Evolutionary conservation across 768 basidiomycete genomes (phyloP), one percentile per base, ranked within the genome.

Genomic region (Tylopilus subfusipes): DNA sequence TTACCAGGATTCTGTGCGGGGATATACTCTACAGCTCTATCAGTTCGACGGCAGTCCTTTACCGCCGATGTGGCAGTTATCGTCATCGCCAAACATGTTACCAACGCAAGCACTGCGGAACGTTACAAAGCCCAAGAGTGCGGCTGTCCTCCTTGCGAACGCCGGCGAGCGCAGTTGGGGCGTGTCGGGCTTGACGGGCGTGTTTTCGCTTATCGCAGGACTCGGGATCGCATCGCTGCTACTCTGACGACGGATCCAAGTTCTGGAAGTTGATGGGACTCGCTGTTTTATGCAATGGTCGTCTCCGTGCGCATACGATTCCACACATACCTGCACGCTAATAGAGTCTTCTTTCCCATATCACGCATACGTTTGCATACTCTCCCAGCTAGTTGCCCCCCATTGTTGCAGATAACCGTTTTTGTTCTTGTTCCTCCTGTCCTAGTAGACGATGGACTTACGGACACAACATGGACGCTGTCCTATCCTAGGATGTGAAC

Each of bases 61-160:
- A 33, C 79, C 91, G 0, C 91, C 91, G 6, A 71, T 81, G 75
- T 85, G 81, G 76, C 82, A 73, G 40, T 46, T 86, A 24, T 82
- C 88, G n/a, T 50, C 76, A 14, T 81, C 85, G 11, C 92, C 94
- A 24, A 88, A 84, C 71, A 96, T 97, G 93, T 74, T 93, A 29
- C 94, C 94, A 2, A 89, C 88, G 5, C 77, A 76, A 60, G 42
- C 65, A 43, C 73, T 96, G 54, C 79, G 87, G 58, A 88, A 86
- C 59, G 73, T 76, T 33, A 69, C 80, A 24, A 21, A 1, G 1
- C 3, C 27, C 12, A 58, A 56, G 43, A 61, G 10, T 33, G 46
- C 63, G 2, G 31, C 29, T 4, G 63, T 61, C 29, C 57, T 62
- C 16, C 19, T 27, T 27, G 57, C 52, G 36, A 71, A 50, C 54